phyloP scores from a whole-genome alignment of 2,329 filamentous ascomycete species.

The Aspergillus costaricaensis region DNA sequence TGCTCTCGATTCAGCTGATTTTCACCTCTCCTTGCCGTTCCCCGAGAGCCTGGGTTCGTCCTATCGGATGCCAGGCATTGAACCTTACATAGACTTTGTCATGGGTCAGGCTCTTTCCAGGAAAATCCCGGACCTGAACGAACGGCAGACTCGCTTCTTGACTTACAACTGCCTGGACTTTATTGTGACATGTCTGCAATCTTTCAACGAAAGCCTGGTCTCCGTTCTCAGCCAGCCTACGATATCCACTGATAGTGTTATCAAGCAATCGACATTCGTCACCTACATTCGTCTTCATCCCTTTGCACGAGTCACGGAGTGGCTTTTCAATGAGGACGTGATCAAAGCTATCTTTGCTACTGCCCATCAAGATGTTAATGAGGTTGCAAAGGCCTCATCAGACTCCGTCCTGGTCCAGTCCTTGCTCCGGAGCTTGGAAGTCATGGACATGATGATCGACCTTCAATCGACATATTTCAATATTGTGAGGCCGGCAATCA shows the following conservation, averaged over 20 bases:
- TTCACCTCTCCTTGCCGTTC: conserved; percentile 79
- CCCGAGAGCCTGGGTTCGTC: conserved; percentile 79
- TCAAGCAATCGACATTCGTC: conserved; percentile 72
- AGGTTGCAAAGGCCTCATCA: conserved; percentile 70
- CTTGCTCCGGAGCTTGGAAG: conserved; percentile 76
- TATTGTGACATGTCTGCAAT: conserved; percentile 73
- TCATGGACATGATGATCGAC: conserved; percentile 79
- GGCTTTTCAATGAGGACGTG: conserved; percentile 93
- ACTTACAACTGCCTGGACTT: conserved; percentile 83
- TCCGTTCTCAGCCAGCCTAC: conserved; percentile 78
- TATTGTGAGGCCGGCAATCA: conserved; percentile 78
- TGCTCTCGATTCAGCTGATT: conserved; percentile 42
- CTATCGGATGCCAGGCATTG: conserved; percentile 81
- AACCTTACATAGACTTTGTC: conserved; percentile 89
- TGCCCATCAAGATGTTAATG: conserved; percentile 72
- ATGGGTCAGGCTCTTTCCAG: conserved; percentile 75
- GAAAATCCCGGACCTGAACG: conserved; percentile 66
- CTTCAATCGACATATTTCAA: conserved; percentile 90
- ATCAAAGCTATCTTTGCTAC: conserved; percentile 75
- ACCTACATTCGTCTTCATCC: conserved; percentile 86
- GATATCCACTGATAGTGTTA: conserved; percentile 72
- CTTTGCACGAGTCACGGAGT: conserved; percentile 94
- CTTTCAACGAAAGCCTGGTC: conserved; percentile 93
- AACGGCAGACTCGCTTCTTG: conserved; percentile 70
- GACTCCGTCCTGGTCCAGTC: conserved; percentile 81